Evolutionary conservation across 495 filamentous ascomycete species (phyloP), one percentile per base, ranked within the genome.

Genomic region (Daldinia grandis): DNA sequence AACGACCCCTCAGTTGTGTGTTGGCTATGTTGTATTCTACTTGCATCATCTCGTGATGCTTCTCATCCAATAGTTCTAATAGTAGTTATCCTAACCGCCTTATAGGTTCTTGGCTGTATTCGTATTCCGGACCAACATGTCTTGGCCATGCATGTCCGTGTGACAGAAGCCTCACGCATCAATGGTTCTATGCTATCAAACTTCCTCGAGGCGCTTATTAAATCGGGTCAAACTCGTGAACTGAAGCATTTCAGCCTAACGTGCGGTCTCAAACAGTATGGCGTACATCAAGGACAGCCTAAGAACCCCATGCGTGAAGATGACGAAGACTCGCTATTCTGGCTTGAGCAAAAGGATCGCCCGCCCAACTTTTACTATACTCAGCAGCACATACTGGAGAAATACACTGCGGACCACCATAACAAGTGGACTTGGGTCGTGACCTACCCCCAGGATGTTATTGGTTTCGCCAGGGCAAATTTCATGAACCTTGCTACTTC

Each of bases 401-500:
- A 81, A 19, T 68, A 65, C 15, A 74, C 76, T 3, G 68, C 61
- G 10, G 59, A 68, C 5, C 76, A 77, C 53, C 74, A 71, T 12
- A 81, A 78, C 75, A 78, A 81, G 42, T 81, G 81, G 78, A 55
- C 53, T 15, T 82, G 79, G 81, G 76, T 81, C 1, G 82, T 84
- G 19, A 87, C 85, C 2, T 85, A 87, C 58, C 86, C 84, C 10
- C 82, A 87, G 66, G 86, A 87, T 61, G 84, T 88, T 0, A 76
- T 87, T 68, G 82, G 84, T 2, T 77, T 77, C 40, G 79, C 80
- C 3, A 72, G 74, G 40, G 83, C 76, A 62, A 89, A 88, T 67
- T 88, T 86, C 73, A 88, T 88, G 86, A 88, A 87, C 66, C 77
- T 88, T 17, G 78, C 81, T 51, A 78, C 82, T 1, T 69, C 81